phyloP scores from a whole-genome alignment of 345 rosid genomes.

The Pugionium cornutum region DNA sequence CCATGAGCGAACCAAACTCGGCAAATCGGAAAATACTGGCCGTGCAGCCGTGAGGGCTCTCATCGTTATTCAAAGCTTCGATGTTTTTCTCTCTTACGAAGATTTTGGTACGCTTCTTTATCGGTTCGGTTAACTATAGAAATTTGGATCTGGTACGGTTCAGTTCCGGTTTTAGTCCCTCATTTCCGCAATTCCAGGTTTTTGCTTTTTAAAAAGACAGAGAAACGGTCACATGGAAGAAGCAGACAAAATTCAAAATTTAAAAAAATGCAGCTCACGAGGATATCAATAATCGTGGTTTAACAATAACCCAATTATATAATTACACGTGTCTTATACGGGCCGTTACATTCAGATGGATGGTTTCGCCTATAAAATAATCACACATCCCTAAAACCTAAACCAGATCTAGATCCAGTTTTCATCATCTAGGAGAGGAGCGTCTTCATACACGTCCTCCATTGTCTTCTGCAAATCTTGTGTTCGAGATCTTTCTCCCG shows the following conservation, averaged over 20 bases:
- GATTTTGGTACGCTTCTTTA: conserved; percentile 17
- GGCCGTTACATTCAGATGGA: conserved; percentile 28
- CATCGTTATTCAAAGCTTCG: conserved; percentile 39
- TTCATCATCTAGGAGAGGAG: conserved; percentile 45
- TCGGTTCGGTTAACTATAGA: conserved; percentile 18
- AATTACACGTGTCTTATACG: conserved; percentile 31
- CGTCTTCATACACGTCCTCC: conserved; percentile 65
- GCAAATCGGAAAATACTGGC: conserved; percentile 39
- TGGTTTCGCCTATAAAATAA: conserved; percentile 33
- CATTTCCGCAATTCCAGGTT: neutral
- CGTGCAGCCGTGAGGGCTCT: conserved; percentile 42
- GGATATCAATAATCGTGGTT: conserved; percentile 25
- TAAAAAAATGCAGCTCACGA: conserved; percentile 23
- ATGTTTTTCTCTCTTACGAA: neutral
- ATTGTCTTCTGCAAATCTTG: conserved; percentile 12
- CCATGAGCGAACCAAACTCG: conserved; percentile 44
- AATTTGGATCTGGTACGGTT: conserved; percentile 21
- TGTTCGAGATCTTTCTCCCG: neutral
- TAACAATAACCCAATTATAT: conserved; percentile 19
- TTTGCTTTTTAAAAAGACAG: conserved; percentile 6
- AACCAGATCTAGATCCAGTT: conserved; percentile 24
- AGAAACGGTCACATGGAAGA: conserved; percentile 23
- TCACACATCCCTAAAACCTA: conserved; percentile 1
- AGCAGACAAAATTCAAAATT: conserved; percentile 41
- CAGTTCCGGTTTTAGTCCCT: neutral